Base-by-base conservation (phyloP, 768 basidiomycete species). In the Mycena haematopus region DNA sequence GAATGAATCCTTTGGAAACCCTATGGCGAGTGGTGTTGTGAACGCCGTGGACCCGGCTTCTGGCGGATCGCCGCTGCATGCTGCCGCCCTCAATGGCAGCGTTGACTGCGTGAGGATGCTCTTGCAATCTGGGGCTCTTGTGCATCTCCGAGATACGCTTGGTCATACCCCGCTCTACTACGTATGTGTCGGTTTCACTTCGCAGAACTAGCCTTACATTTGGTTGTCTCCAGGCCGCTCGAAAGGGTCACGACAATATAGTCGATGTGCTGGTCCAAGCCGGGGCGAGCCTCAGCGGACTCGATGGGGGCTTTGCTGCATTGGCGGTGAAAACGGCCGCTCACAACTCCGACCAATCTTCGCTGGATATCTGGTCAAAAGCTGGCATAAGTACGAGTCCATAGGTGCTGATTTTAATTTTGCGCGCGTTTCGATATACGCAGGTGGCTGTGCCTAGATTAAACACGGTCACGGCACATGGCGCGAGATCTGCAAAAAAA, bases 81-180 rank as follows among this genome's bases (percentile, higher is more conserved):
- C 88, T 17, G 92, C 93, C 1, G 86, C 91, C 29, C 72, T 95
- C 35, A 86, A 88, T 56, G 91, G 92, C 2, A 82, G 83, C 63
- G 62, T 68, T 9, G 75, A 74, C 24, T 77, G 78, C 47, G 80
- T 80, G 10, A 71, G 76, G 38, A 69, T 84, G 33, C 76, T 95
- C 38, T 80, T 95, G 21, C 79, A 84, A 62, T 85, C 86, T 0
- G 93, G 93, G 6, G 92, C 93, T 1, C 77, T 93, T 15, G 93
- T 95, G 22, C 93, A 96, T 73, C 77, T 91, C 10, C 82, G 94
- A 58, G 94, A 96, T 72, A 71, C 75, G 1, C 79, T 95, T 47
- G 94, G 92, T 2, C 93, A 95, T 69, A 94, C 93, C 15, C 84
- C 92, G 3, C 77, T 95, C 17, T 95, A 94, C 74, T 91, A 93